Conservation (phyloP, 2,329 filamentous ascomycete genomes). For the Botrytis aclada region DNA sequence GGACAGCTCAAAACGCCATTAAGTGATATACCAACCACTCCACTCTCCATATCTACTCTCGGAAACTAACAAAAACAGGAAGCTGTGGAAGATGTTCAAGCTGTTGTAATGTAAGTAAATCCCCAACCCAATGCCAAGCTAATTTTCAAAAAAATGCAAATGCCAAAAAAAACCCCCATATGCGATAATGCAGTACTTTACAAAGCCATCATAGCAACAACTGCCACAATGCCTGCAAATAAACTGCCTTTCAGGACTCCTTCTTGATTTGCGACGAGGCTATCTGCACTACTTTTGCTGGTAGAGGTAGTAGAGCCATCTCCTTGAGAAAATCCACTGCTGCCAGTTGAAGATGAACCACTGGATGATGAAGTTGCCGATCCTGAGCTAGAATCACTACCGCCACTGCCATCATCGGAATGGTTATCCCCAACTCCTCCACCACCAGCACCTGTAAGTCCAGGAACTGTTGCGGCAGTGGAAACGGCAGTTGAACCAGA, state of each 20-base stretch:
- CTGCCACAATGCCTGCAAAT: slow-evolving; percentile 36
- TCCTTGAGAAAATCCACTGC: slow-evolving; percentile 37
- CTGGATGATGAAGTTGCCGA: slow-evolving; percentile 22
- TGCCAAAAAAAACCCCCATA: not conserved
- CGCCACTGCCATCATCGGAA: not conserved
- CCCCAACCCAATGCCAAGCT: not conserved
- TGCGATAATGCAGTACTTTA: slow-evolving; percentile 19
- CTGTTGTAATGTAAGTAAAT: not conserved
- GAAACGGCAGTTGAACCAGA: slow-evolving; percentile 33
- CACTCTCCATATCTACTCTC: not conserved
- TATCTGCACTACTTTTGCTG: slow-evolving; percentile 28
- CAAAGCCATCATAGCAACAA: slow-evolving; percentile 37
- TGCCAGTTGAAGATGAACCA: slow-evolving; percentile 29
- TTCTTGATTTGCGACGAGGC: slow-evolving; percentile 29
- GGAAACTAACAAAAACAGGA: not conserved
- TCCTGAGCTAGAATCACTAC: slow-evolving; percentile 18
- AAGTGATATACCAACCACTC: not conserved
- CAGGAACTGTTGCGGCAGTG: slow-evolving; percentile 49
- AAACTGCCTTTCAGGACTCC: slow-evolving; percentile 33
- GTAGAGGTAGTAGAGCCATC: slow-evolving; percentile 19
- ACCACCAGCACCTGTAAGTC: slow-evolving; percentile 49
- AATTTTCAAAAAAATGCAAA: not conserved
- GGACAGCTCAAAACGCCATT: slow-evolving; percentile 8
- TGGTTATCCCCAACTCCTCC: slow-evolving; percentile 12
- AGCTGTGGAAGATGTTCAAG: not conserved